Percentiles rank a stretch among this genome's conserved stretches.
phyloP scores from a whole-genome alignment of 352 stramenopile species.

The Globisporangium parvum region DNA sequence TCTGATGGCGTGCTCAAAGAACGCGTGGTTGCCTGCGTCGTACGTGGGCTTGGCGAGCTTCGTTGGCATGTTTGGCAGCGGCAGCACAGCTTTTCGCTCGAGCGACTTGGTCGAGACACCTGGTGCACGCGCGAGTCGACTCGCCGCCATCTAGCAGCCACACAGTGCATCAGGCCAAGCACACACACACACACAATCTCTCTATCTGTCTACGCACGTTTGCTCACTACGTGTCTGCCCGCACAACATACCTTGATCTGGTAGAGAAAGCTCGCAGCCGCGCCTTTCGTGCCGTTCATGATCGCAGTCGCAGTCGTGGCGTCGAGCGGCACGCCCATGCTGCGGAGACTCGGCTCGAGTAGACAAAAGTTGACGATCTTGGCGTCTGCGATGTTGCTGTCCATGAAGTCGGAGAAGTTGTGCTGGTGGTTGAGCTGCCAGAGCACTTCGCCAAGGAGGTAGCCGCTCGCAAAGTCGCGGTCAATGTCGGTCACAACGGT shows the following conservation, averaged over 20 bases:
- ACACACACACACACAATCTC: no score
- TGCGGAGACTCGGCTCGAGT: conserved; percentile 68
- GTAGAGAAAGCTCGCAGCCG: conserved; percentile 72
- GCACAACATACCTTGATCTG: conserved; percentile 68
- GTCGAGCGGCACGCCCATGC: conserved; percentile 74
- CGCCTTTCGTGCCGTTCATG: conserved; percentile 70
- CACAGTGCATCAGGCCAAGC: background rate
- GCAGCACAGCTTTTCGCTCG: conserved; percentile 35
- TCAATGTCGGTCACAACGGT: conserved; percentile 57
- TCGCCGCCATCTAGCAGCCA: conserved; percentile 30
- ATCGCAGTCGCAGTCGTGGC: conserved; percentile 64
- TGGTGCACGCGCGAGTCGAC: conserved; percentile 36
- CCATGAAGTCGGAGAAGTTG: conserved; percentile 80
- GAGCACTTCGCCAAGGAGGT: conserved; percentile 80
- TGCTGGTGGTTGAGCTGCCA: conserved; percentile 86
- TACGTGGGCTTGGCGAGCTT: conserved; percentile 56
- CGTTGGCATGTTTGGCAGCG: conserved; percentile 54
- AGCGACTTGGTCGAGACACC: conserved; percentile 45
- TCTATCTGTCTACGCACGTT: no score
- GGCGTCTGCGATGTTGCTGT: conserved; percentile 59
- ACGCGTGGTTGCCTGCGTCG: conserved; percentile 45
- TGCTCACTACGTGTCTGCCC: no score
- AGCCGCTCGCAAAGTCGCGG: conserved; percentile 78
- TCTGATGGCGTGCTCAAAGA: conserved; percentile 67
- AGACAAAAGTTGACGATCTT: conserved; percentile 90